Evolutionary conservation across 2,329 filamentous ascomycete genomes (phyloP), one percentile per base, ranked within the genome.

Genomic region (Grosmannia serpens): DNA sequence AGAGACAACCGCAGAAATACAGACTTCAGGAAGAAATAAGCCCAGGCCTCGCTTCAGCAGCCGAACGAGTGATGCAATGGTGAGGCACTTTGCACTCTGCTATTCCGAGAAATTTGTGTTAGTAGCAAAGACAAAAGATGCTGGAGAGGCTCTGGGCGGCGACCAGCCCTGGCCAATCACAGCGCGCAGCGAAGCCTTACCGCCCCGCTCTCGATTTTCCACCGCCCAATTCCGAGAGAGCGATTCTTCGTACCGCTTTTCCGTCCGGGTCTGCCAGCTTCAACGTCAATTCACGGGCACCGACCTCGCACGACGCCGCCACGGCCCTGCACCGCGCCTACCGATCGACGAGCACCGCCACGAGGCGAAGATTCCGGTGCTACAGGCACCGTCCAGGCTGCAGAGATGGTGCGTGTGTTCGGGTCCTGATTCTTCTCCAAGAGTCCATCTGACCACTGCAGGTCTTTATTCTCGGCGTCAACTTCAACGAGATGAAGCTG

Each of bases 391-490:
- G 20, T 26, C 29, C 46, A 41, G 22, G 15, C 13, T 8, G 50
- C 41, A 26, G 51, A 49, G 22, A 58, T 58, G 56, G 56, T 58
- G 3, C 4, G 56, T 35, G 13, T 35, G 7, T 10, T 20, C 52
- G n/a, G n/a, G 10, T n/a, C 33, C 29, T 38, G 4, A 4, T 41
- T 41, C 13, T 20, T n/a, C 13, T 9, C 31, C 10, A 9, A 26
- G 35, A 38, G 9, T 20, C 17, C n/a, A 9, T 22, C 29, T 49
- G 38, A 49, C 44, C 0, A 7, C 31, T 27, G 20, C 35, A 90
- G 89, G 87, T 91, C 68, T 89, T 94, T 77, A 86, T 97, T 68
- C 80, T 92, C 69, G 89, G 89, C 67, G 79, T 89, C 77, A 91
- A 88, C 77, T 96, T 97, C 77, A 77, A 83, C 66, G 91, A 96